phyloP scores from a whole-genome alignment of 2,329 filamentous ascomycete genomes.

The Colletotrichum orbiculare region DNA sequence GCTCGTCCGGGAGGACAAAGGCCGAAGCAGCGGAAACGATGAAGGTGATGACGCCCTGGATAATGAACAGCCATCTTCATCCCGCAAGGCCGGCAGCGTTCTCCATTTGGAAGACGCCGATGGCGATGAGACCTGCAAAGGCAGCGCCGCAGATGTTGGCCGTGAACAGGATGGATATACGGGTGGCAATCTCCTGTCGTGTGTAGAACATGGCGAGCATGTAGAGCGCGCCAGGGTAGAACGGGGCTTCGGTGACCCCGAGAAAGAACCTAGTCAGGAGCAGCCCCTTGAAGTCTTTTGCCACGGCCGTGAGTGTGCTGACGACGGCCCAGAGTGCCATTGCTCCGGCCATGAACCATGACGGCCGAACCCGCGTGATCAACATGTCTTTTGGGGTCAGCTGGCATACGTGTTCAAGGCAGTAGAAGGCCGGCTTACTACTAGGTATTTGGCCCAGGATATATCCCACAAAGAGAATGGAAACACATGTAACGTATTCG shows the following conservation, averaged over 20 bases:
- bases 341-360: conserved; percentile 22
- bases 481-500: conserved; percentile 41
- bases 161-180: conserved; percentile 50
- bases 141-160: conserved; percentile 42
- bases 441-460: conserved; percentile 41
- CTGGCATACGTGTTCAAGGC: background rate
- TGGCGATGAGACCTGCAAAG: conserved; percentile 39
- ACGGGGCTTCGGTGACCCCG: conserved; percentile 47
- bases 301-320: conserved; percentile 43
- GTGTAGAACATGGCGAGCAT: conserved; percentile 51
- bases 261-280: conserved; percentile 49
- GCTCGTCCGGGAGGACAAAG: conserved; percentile 49
- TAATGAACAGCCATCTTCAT: conserved; percentile 61
- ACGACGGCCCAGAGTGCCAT: conserved; percentile 34
- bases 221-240: conserved; percentile 38
- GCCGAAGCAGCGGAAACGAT: conserved; percentile 44
- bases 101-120: conserved; percentile 50
- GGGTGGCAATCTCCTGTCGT: conserved; percentile 49
- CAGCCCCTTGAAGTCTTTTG: conserved; percentile 45
- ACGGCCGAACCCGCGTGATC: conserved; percentile 28
- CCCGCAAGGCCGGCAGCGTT: conserved; percentile 54
- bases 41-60: conserved; percentile 50
- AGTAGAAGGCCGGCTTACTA: conserved; percentile 40
- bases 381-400: conserved; percentile 25
- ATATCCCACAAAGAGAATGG: conserved; percentile 44